Base-by-base conservation (phyloP, 148 eudicot genomes). In the Amaranthus cruentus region DNA sequence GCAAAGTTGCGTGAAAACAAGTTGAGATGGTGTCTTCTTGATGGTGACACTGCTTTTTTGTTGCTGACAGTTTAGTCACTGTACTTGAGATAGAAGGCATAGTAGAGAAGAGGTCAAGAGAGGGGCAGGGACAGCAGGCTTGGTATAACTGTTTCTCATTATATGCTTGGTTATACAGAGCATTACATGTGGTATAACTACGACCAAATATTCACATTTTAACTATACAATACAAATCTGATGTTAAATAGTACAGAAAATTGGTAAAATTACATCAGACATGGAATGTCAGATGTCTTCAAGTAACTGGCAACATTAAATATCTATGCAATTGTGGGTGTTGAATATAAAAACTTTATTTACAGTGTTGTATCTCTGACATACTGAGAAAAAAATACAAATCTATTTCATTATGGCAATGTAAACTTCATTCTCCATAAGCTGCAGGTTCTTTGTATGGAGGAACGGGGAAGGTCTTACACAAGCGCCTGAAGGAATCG, bases 401-500 rank as follows among this genome's bases (percentile, higher is more conserved):
- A 28, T 71, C 15, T 58, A 2, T 4, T 10, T 53, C 9, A 28
- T 55, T 6, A 6, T 54, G 55, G 73, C 49, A 70, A 43, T 70
- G 10, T 42, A n/a, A 14, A 9, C 38, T 62, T 73, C 63, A 66
- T 46, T n/a, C 11, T 55, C 43, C 73, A 44, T 73, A 52, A 11
- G 58, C 65, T 43, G 62, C 60, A 46, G 74, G 64, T 58, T 79
- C 76, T 77, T 68, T 71, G 21, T 83, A 77, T 65, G 61, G 82
- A 70, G 78, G 77, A 69, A 81, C 48, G 0, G 83, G 86, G 66
- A 90, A 90, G 21, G 87, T 78, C 79, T 72, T 86, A 21, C 82
- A 81, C 83, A 90, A 79, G 44, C 88, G 87, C 55, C 61, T 82
- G 56, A 84, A 62, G 21, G 86, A 67, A 63, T 80, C 82, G 53